Evolutionary conservation across 2,329 filamentous ascomycete species (phyloP).

Genomic region (Laburnicola sp.): DNA sequence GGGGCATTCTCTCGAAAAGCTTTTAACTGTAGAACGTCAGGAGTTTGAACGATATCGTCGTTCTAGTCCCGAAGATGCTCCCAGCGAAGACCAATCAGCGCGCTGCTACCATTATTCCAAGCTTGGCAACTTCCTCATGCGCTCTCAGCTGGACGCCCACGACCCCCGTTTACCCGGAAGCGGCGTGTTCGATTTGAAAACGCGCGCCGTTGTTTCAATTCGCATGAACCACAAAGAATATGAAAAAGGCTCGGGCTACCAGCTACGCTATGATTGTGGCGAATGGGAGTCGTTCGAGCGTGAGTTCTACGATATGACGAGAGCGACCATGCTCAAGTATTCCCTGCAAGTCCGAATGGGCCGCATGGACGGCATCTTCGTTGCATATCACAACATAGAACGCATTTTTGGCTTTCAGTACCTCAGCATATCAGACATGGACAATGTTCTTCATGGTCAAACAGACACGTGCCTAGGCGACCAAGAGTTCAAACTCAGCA

Average conservation of each 20-base stretch:
- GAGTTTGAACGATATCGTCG: constrained; percentile 82
- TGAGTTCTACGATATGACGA: constrained; percentile 96
- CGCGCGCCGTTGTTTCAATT: constrained; percentile 85
- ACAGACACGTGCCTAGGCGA: constrained; percentile 69
- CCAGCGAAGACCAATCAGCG: constrained; percentile 62
- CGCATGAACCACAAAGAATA: constrained; percentile 80
- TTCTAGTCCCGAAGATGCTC: constrained; percentile 62
- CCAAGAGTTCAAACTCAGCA: constrained; percentile 79
- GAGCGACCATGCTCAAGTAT: constrained; percentile 93
- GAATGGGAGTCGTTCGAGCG: constrained; percentile 90
- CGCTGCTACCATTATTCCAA: constrained; percentile 80
- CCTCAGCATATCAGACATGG: constrained; percentile 83
- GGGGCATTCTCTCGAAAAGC: constrained; percentile 94
- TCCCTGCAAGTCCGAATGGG: constrained; percentile 96
- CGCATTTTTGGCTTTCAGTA: constrained; percentile 99
- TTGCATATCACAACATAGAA: constrained; percentile 92
- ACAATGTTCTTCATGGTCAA: constrained; percentile 83
- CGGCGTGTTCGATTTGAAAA: constrained; percentile 96
- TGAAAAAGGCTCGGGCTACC: constrained; percentile 78
- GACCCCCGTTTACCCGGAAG: constrained; percentile 84
- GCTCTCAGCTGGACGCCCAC: constrained; percentile 90
- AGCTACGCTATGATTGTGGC: constrained; percentile 76
- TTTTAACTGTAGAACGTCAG: constrained; percentile 78
- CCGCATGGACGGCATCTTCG: constrained; percentile 97
- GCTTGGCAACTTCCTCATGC: constrained; percentile 85